These are phyloP conservation scores for Macaranga tanarius DNA, from an alignment of 441 rosid genomes.

Conservation along the genomic window DNA sequence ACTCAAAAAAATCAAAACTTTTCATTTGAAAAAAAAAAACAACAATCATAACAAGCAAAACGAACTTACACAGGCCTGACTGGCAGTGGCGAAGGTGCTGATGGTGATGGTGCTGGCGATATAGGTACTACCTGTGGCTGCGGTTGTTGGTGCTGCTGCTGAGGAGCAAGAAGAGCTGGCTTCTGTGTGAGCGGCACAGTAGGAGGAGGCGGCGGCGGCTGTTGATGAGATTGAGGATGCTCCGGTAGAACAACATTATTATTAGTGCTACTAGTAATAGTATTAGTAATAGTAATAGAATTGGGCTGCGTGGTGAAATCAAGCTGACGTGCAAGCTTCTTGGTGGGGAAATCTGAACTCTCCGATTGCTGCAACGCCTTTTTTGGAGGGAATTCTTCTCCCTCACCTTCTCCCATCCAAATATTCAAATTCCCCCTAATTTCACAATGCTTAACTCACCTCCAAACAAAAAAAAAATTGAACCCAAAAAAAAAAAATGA, in stretches of 20 bases:
- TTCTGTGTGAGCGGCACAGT: constrained; percentile 33
- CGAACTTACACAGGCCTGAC: constrained; percentile 57
- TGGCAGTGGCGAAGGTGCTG: constrained; percentile 34
- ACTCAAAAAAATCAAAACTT: not conserved
- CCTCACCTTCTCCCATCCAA: constrained; percentile 41
- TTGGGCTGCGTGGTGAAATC: constrained; percentile 46
- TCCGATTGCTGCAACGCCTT: constrained; percentile 45
- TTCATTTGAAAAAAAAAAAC: constrained; percentile 5
- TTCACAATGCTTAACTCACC: not conserved
- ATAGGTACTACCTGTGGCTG: constrained; percentile 32
- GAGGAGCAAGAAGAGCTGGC: constrained; percentile 15
- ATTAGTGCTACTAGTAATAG: not conserved
- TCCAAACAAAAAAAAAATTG: not conserved
- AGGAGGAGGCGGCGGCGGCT: constrained; percentile 8
- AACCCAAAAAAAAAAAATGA: not conserved
- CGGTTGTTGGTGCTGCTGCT: constrained; percentile 26
- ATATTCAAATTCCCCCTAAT: constrained; percentile 21
- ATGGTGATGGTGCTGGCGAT: constrained; percentile 28
- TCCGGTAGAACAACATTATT: constrained; percentile 43
- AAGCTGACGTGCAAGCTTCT: constrained; percentile 65
- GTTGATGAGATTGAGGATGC: constrained; percentile 47
- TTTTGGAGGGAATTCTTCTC: constrained; percentile 54
- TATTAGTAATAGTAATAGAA: not conserved
- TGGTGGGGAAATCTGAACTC: constrained; percentile 41
- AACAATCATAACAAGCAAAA: not conserved